A percentile compares a stretch with the other conserved stretches of the same genome.
Conservation (phyloP, 164 flowering plant species). For the Kalanchoe fedtschenkoi region DNA sequence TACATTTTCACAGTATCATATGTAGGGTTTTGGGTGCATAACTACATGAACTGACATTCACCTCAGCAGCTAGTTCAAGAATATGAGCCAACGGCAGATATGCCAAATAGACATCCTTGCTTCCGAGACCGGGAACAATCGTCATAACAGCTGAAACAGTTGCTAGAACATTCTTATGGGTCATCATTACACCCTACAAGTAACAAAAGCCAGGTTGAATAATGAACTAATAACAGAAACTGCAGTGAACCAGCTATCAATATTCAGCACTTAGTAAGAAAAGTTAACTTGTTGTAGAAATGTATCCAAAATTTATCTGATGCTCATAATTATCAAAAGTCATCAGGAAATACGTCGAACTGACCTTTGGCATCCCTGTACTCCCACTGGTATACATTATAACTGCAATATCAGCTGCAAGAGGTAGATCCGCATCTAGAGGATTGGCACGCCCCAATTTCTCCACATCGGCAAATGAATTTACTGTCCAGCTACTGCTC, state of each 20-base stretch:
- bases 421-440: conserved; percentile 57
- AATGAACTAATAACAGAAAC: not conserved
- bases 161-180: conserved; percentile 80
- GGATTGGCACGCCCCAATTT: conserved; percentile 64
- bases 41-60: conserved; percentile 12
- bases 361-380: conserved; percentile 96
- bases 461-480: conserved; percentile 53
- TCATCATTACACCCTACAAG: conserved; percentile 96
- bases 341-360: conserved; percentile 7
- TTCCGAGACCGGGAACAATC: conserved; percentile 65
- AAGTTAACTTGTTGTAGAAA: not conserved
- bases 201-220: not conserved
- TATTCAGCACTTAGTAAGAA: not conserved
- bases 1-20: not conserved
- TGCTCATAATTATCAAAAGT: not conserved
- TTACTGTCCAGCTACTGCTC: conserved; percentile 41
- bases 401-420: conserved; percentile 83
- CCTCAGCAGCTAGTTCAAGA: conserved; percentile 98
- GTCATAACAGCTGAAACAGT: conserved; percentile 80
- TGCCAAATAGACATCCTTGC: conserved; percentile 73
- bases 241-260: not conserved
- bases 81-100: conserved; percentile 94
- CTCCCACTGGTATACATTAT: conserved; percentile 99
- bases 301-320: not conserved
- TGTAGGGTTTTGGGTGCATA: not conserved